A percentile compares a stretch with the other conserved stretches of the same genome.
These are phyloP conservation scores for Malus hybrid DNA, from an alignment of 331 rosid species.

Conservation along the genomic window DNA sequence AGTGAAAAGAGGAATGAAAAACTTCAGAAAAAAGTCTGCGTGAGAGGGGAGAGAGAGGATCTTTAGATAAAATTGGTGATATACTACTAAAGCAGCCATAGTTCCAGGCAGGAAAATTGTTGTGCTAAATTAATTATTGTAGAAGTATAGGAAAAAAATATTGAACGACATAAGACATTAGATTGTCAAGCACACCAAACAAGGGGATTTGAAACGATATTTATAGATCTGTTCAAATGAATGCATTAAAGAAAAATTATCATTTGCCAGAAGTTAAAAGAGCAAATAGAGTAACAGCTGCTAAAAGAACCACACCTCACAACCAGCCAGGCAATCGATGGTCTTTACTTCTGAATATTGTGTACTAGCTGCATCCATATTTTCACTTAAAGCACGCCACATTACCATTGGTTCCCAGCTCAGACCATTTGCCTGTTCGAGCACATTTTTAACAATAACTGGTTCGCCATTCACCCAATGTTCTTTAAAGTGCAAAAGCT, in stretches of 20 bases:
- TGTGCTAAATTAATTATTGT: background rate
- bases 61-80: background rate
- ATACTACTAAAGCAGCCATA: background rate
- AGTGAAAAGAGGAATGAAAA: background rate
- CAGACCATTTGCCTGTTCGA: slow-evolving; percentile 51
- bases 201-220: background rate
- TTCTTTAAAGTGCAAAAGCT: slow-evolving; percentile 33
- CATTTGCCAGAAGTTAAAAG: background rate
- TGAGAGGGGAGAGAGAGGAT: background rate
- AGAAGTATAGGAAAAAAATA: background rate
- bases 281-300: background rate
- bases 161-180: background rate
- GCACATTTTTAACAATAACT: slow-evolving; percentile 58
- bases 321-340: slow-evolving; percentile 72
- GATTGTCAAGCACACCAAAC: background rate
- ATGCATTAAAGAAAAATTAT: background rate
- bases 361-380: slow-evolving; percentile 28
- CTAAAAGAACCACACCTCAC: slow-evolving; percentile 55
- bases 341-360: slow-evolving; percentile 67
- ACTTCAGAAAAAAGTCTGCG: background rate
- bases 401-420: slow-evolving; percentile 94
- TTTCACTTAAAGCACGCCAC: slow-evolving; percentile 74
- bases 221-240: background rate
- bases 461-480: slow-evolving; percentile 75
- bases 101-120: no score